These are phyloP conservation scores for Acanthamoeba lenticulata DNA, from an alignment of 208 protist species.

Conservation along the genomic window DNA sequence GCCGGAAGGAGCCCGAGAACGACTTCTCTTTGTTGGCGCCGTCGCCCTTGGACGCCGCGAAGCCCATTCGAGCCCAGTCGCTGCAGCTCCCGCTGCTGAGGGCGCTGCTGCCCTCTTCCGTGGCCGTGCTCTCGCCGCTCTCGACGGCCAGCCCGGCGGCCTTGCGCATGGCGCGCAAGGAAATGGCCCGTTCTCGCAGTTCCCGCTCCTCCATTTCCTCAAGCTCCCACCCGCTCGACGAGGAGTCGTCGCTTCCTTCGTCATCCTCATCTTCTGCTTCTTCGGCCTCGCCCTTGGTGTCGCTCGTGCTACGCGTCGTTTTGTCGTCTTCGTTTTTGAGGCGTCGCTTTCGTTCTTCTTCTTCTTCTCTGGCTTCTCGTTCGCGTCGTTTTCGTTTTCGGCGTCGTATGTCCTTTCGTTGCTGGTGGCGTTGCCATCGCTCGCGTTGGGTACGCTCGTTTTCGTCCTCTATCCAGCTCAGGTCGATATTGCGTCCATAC, in stretches of 20 bases:
- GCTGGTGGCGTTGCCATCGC: constrained; percentile 13
- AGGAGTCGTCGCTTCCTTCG: neutral
- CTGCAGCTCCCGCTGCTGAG: neutral
- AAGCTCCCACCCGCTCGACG: constrained; percentile 37
- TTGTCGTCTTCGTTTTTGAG: neutral
- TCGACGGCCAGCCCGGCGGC: neutral
- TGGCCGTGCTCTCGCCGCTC: neutral
- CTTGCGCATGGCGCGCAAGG: constrained; percentile 3
- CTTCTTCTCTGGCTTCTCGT: constrained; percentile 16
- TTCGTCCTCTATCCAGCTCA: constrained; percentile 20
- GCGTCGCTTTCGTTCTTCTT: too few relatives aligned
- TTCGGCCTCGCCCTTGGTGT: too few relatives aligned
- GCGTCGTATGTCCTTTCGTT: neutral
- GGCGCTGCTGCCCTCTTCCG: neutral
- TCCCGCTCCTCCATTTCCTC: constrained; percentile 46
- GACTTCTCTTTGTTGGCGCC: neutral
- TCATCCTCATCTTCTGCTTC: neutral
- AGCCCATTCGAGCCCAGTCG: neutral
- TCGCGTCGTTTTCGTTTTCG: constrained; percentile 27
- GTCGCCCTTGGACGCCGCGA: neutral
- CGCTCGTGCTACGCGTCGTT: neutral
- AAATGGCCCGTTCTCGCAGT: neutral
- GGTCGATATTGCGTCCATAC: constrained; percentile 3
- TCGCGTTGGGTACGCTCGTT: constrained; percentile 15
- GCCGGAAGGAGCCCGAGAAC: constrained; percentile 30